phyloP scores from a whole-genome alignment of 129 eudicot species.

The Oenanthe sinensis region DNA sequence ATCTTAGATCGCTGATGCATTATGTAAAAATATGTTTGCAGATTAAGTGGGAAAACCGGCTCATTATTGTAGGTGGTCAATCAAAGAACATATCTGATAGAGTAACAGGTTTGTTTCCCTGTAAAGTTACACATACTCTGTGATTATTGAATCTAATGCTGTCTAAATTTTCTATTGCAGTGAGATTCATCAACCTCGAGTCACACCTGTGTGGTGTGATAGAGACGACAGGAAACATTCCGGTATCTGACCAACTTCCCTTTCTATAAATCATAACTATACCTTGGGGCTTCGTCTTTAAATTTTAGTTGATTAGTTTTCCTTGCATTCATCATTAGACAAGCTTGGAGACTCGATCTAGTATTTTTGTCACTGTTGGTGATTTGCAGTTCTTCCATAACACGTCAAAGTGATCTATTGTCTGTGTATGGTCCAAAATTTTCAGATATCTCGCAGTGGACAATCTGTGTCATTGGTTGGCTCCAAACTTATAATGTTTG shows the following conservation, averaged over 20 bases:
- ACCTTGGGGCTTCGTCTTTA: neutral
- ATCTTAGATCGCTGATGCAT: neutral
- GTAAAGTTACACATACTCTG: constrained; percentile 10
- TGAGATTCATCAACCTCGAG: constrained; percentile 67
- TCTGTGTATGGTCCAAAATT: constrained; percentile 15
- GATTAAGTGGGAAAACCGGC: constrained; percentile 68
- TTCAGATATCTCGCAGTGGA: constrained; percentile 82
- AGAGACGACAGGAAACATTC: constrained; percentile 72
- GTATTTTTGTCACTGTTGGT: neutral
- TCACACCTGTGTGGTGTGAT: constrained; percentile 54
- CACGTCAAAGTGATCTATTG: constrained; percentile 13
- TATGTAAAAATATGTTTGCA: constrained; percentile 14
- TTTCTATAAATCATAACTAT: neutral
- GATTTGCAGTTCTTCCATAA: neutral
- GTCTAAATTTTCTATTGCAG: constrained; percentile 33
- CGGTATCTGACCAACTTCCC: constrained; percentile 40
- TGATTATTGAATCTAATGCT: constrained; percentile 12
- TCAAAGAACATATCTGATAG: constrained; percentile 43
- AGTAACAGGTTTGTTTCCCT: constrained; percentile 56
- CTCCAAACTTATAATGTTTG: constrained; percentile 85
- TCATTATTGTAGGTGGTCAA: constrained; percentile 65
- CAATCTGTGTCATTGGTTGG: constrained; percentile 80
- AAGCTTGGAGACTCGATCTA: neutral
- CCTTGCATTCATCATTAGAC: neutral
- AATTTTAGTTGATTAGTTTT: neutral